phyloP scores from a whole-genome alignment of 2,329 filamentous ascomycete genomes.

The Fusarium humuli region DNA sequence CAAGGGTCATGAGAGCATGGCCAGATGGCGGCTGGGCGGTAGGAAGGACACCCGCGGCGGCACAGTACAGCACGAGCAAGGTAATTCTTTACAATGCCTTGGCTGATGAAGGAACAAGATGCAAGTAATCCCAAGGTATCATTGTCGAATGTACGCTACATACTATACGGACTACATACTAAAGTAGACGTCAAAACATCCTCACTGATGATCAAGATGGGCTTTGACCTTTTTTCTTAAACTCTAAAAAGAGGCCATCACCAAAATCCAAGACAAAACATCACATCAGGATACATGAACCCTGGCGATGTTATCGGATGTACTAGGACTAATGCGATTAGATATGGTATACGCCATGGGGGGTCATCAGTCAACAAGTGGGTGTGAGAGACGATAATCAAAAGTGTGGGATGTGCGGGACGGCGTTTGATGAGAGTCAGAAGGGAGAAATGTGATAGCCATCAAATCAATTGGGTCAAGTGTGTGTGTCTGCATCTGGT shows the following conservation, averaged over 20 bases:
- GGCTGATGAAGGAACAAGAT: constrained; percentile 3
- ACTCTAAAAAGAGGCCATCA: constrained; percentile 13
- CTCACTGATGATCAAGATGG: not conserved
- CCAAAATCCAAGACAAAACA: constrained; percentile 2
- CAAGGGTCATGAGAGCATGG: constrained; percentile 12
- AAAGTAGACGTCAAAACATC: not conserved
- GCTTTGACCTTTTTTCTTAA: not conserved
- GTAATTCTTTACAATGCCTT: constrained; percentile 14
- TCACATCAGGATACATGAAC: constrained; percentile 9
- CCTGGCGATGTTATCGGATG: constrained; percentile 31
- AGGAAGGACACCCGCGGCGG: constrained; percentile 37
- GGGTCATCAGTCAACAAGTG: constrained; percentile 4
- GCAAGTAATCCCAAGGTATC: constrained; percentile 28
- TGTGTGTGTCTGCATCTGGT: not conserved
- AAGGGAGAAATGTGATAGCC: constrained; percentile 16
- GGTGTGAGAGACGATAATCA: constrained; percentile 15
- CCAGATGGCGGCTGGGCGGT: constrained; percentile 33
- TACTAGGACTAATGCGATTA: constrained; percentile 13
- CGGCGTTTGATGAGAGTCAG: constrained; percentile 9
- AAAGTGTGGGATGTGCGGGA: constrained; percentile 33
- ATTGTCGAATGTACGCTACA: constrained; percentile 13
- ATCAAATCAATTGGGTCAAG: too few relatives aligned
- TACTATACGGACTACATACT: not conserved
- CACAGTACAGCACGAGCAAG: constrained; percentile 15
- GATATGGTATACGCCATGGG: constrained; percentile 28